Evolutionary conservation across 148 eudicot genomes (phyloP), one percentile per base, ranked within the genome.

Genomic region (Silene latifolia): DNA sequence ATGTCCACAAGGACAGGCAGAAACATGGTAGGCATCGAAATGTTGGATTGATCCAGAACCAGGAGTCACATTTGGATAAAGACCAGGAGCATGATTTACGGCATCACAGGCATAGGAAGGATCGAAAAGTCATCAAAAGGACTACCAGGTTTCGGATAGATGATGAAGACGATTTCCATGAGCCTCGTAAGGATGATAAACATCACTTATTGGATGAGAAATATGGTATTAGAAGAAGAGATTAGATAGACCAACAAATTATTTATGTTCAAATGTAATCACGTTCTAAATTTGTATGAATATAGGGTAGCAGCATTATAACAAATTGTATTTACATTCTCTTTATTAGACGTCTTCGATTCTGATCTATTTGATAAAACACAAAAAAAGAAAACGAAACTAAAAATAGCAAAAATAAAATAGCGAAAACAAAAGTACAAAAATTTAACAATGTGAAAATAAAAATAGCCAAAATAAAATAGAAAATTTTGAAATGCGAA

Each of bases 11-110:
- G 35, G 35, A 32, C 35, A 32, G 35, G 5, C 35, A 32, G 35
- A 32, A 32, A 32, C 35, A 32, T 74, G 79, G 82, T 13, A 75
- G 78, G 71, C 88, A 69, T 77, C 83, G 71, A 79, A 82, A 77
- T 44, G 61, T 73, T 7, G 72, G 78, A 59, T 61, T 74, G 58
- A 59, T 62, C 4, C 35, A 32, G 35, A 4, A 32, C 66, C 77
- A 35, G 61, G 82, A 85, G 62, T 56, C 77, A 56, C 74, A 63
- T 73, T 51, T 81, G 79, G 80, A 81, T 14, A 74, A 63, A 75
- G 79, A 70, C 57, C 77, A 82, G 44, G 77, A 81, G 46, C 35
- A 32, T 32, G 35, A 2, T 32, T 32, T 32, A 32, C 35, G 5
- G 35, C 35, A 32, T 32, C 35, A 32, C 35, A 32, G 35, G 35